These are phyloP conservation scores for Nakazawaea peltata DNA, from an alignment of 805 yeast genomes.

Conservation along the genomic window DNA sequence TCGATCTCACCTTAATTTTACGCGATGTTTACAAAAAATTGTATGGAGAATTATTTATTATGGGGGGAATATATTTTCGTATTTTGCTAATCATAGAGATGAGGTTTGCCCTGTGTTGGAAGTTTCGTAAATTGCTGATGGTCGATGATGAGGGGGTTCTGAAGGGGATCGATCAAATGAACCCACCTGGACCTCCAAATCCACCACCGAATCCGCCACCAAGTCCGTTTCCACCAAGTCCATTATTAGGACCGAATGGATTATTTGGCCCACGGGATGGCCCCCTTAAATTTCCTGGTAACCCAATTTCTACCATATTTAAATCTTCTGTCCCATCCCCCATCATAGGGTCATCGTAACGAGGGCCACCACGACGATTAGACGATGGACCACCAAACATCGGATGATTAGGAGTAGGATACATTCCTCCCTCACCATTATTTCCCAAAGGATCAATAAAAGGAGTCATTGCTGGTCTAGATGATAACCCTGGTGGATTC, in stretches of 20 bases:
- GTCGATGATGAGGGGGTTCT: not conserved
- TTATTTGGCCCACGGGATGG: not conserved
- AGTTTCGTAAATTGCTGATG: no score
- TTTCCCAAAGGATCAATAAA: constrained; percentile 30
- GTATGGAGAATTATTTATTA: no score
- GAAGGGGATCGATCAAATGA: not conserved
- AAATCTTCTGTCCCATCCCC: constrained; percentile 37
- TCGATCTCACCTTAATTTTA: no score
- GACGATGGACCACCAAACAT: constrained; percentile 26
- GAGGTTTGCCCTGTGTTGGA: no score
- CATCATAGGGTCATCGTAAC: constrained; percentile 44
- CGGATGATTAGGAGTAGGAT: constrained; percentile 44
- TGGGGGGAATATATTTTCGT: no score
- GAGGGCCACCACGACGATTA: constrained; percentile 32
- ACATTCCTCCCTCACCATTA: constrained; percentile 39
- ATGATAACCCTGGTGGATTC: constrained; percentile 34
- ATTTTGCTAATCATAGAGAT: no score
- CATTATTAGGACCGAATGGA: constrained; percentile 4
- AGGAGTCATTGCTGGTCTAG: constrained; percentile 35
- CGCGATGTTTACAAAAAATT: no score
- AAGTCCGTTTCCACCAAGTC: constrained; percentile 8
- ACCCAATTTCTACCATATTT: constrained; percentile 35
- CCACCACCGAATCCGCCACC: constrained; percentile 3
- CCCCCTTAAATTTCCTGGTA: constrained; percentile 28
- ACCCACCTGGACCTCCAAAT: constrained; percentile 8